Base-by-base conservation (phyloP, 108 stramenopile genomes). In the Licmophora abbreviata region DNA sequence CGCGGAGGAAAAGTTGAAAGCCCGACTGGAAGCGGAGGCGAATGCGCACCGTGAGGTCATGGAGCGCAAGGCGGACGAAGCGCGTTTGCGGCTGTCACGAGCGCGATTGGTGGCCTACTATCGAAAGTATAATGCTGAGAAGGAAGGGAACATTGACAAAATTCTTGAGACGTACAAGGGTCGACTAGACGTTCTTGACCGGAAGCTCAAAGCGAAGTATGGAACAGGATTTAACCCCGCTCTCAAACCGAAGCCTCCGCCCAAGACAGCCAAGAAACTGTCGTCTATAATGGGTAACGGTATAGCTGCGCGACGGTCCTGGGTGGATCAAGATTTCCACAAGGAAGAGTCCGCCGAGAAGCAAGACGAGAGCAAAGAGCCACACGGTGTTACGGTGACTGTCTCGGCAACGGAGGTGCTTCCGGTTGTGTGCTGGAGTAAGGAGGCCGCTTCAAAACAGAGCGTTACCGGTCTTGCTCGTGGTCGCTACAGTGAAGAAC, bases 141-240 rank as follows among this genome's bases (percentile, higher is more conserved):
- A 87, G 44, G 69, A 85, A 37, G 69, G 63, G 23, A 81, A 86
- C 28, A 63, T 92, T 29, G 85, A 92, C 53, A 56, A 78, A 41
- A 87, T 92, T 38, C 57, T 85, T 41, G 64, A 68, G 42, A 65
- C 67, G 15, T 92, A 82, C 37, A 74, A 74, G 7, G 85, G 80
- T 22, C 83, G 85, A 18, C 77, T 76, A 9, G 80, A 78, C 24
- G 74, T 85, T 23, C 69, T 92, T 37, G 75, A 86, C 56, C 55
- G 68, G 14, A 92, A 88, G 55, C 44, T 92, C 12, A 74, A 78
- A 32, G 49, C 55, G 35, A 92, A 87, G 64, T 90, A 90, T 38
- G 84, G 84, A 1, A 64, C 69, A 61, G 83, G 83, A 5, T 90
- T 90, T 63, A 73, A 83, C 36, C 84, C 84, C 11, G 82, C 82